phyloP scores from a whole-genome alignment of 352 stramenopile genomes.

The Pythium diclinum region DNA sequence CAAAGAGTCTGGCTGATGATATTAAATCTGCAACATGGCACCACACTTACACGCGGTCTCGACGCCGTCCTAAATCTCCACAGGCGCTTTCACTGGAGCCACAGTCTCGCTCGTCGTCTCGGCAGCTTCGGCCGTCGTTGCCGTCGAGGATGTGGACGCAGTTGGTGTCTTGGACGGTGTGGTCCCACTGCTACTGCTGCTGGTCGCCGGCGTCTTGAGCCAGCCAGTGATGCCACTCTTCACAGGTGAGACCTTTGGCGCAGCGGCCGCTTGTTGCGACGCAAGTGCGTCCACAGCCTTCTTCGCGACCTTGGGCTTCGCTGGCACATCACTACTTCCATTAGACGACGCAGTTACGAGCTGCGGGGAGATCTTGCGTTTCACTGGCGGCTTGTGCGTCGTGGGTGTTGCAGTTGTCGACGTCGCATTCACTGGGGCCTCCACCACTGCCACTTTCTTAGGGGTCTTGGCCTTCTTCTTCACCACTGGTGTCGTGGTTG shows the following conservation, averaged over 20 bases:
- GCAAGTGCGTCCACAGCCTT: background rate
- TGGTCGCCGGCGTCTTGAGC: constrained; percentile 20
- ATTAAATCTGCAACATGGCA: background rate
- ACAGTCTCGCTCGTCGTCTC: background rate
- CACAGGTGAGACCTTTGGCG: constrained; percentile 6
- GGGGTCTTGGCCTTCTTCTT: constrained; percentile 18
- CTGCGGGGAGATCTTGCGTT: constrained; percentile 25
- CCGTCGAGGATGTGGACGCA: background rate
- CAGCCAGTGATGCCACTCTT: constrained; percentile 24
- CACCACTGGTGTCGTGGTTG: background rate
- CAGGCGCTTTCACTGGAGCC: background rate
- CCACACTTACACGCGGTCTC: background rate
- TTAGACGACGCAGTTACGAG: constrained; percentile 4
- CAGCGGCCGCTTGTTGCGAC: background rate
- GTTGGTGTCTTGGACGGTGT: background rate
- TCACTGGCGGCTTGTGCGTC: constrained; percentile 23
- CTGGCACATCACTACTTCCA: background rate
- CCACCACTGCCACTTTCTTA: background rate
- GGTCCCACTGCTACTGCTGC: background rate
- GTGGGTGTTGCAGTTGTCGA: background rate
- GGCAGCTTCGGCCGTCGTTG: background rate
- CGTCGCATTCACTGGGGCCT: background rate
- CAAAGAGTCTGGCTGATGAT: background rate
- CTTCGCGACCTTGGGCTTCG: constrained; percentile 11
- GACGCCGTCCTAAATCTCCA: background rate